Evolutionary conservation across 1,139 yeast genomes (phyloP).

Genomic region (Saccharomyces hybrid): DNA sequence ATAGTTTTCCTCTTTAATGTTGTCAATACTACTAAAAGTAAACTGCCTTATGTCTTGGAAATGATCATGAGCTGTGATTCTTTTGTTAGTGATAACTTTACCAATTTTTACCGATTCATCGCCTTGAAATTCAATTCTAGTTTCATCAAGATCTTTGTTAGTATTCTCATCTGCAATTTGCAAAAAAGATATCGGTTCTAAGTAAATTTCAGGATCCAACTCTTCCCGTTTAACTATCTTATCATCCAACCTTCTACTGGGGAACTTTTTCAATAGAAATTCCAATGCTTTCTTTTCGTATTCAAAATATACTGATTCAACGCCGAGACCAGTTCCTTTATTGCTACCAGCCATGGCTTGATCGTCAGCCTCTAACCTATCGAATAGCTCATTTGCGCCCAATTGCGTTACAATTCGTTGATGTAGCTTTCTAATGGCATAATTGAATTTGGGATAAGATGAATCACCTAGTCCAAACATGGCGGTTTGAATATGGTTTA

Average conservation of each 20-base stretch:
- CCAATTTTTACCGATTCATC: constrained; percentile 35
- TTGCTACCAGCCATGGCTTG: constrained; percentile 37
- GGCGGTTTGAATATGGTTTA: constrained; percentile 56
- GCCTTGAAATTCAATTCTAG: constrained; percentile 13
- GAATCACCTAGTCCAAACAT: constrained; percentile 94
- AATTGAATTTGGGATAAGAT: constrained; percentile 78
- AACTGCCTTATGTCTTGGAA: constrained; percentile 85
- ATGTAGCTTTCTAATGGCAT: constrained; percentile 77
- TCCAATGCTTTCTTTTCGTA: constrained; percentile 56
- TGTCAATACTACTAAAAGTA: constrained; percentile 32
- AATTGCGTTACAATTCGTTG: constrained; percentile 60
- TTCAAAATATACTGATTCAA: constrained; percentile 67
- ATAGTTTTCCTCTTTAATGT: constrained; percentile 34
- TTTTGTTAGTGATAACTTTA: constrained; percentile 39
- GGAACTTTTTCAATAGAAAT: constrained; percentile 37
- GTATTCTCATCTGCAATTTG: constrained; percentile 5
- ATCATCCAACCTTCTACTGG: constrained; percentile 24
- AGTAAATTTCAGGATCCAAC: constrained; percentile 20
- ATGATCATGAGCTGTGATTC: constrained; percentile 65
- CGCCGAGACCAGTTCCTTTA: constrained; percentile 55
- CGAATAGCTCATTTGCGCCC: constrained; percentile 67
- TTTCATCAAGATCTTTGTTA: not conserved
- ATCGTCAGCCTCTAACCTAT: constrained; percentile 86
- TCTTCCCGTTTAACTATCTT: constrained; percentile 16
- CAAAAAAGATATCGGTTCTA: constrained; percentile 26